Conservation (phyloP, 2,329 filamentous ascomycete genomes). For the Colletotrichum sp. region DNA sequence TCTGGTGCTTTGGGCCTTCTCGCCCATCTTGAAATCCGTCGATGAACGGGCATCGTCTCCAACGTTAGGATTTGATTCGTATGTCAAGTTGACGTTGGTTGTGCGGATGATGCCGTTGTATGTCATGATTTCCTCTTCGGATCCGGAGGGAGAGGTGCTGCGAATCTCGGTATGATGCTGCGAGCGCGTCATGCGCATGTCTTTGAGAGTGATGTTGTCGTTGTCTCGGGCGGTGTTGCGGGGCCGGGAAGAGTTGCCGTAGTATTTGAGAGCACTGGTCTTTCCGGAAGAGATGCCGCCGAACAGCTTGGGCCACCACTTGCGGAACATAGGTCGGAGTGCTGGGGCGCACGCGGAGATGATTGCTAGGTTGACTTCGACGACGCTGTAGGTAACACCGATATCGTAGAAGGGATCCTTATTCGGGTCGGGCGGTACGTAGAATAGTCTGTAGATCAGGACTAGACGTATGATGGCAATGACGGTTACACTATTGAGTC, state of each 20-base stretch:
- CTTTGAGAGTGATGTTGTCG: constrained; percentile 25
- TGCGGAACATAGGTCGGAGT: constrained; percentile 35
- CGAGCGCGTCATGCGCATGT: constrained; percentile 26
- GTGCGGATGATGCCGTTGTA: constrained; percentile 43
- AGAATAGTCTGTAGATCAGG: constrained; percentile 29
- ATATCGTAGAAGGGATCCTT: constrained; percentile 34
- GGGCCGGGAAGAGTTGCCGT: not conserved
- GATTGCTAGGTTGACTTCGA: constrained; percentile 42
- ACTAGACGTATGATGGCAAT: constrained; percentile 37
- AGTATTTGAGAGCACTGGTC: constrained; percentile 1
- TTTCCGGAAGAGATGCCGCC: constrained; percentile 13
- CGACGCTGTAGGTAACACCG: constrained; percentile 29
- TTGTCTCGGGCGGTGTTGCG: not conserved
- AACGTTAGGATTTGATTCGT: not conserved
- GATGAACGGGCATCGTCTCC: not conserved
- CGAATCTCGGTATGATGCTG: constrained; percentile 35
- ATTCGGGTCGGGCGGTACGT: constrained; percentile 7
- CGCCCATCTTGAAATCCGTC: not conserved
- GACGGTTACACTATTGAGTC: constrained; percentile 31
- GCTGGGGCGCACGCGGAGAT: constrained; percentile 39
- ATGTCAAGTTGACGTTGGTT: constrained; percentile 28
- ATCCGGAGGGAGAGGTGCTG: constrained; percentile 34
- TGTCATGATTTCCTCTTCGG: constrained; percentile 43
- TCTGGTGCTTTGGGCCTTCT: not conserved
- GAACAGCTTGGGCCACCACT: constrained; percentile 39